These are phyloP conservation scores for Penicillium paxilli DNA, from an alignment of 495 filamentous ascomycete species.

Conservation along the genomic window DNA sequence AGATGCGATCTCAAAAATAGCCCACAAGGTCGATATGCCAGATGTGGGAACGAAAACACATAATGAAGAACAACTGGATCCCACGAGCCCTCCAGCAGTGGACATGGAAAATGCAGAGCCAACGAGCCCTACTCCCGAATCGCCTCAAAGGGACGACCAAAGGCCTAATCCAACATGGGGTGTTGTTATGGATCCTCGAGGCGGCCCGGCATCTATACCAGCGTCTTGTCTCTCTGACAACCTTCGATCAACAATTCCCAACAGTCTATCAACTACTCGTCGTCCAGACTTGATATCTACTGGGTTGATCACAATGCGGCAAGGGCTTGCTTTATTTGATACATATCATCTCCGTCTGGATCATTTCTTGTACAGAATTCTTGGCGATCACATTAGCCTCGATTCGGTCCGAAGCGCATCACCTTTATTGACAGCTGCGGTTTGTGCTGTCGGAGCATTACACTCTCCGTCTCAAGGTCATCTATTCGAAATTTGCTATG, in stretches of 20 bases:
- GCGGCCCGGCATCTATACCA: slow-evolving; percentile 31
- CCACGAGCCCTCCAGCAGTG: slow-evolving; percentile 5
- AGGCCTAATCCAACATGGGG: slow-evolving; percentile 14
- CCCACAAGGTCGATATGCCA: slow-evolving; percentile 23
- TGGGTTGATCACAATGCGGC: slow-evolving; percentile 16
- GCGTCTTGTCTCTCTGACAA: slow-evolving; percentile 27
- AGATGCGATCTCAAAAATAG: slow-evolving; percentile 23
- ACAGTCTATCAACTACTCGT: slow-evolving; percentile 7
- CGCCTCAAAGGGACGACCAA: not conserved
- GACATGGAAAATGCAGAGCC: slow-evolving; percentile 2
- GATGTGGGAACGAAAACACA: slow-evolving; percentile 11
- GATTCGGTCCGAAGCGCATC: slow-evolving; percentile 25
- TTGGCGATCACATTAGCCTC: slow-evolving; percentile 29
- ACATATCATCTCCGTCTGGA: slow-evolving; percentile 33
- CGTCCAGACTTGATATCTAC: slow-evolving; percentile 22
- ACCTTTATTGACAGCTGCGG: slow-evolving; percentile 29
- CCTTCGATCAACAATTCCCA: slow-evolving; percentile 12
- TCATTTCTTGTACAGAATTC: slow-evolving; percentile 37
- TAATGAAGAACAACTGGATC: not conserved
- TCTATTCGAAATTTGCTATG: slow-evolving; percentile 30
- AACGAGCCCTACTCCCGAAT: not conserved
- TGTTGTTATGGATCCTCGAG: slow-evolving; percentile 22
- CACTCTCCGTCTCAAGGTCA: slow-evolving; percentile 26
- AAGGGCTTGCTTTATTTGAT: slow-evolving; percentile 26
- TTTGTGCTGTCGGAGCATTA: slow-evolving; percentile 35